Evolutionary conservation across 169 alveolate genomes (phyloP).

Genomic region (Perkinsus marinus): DNA sequence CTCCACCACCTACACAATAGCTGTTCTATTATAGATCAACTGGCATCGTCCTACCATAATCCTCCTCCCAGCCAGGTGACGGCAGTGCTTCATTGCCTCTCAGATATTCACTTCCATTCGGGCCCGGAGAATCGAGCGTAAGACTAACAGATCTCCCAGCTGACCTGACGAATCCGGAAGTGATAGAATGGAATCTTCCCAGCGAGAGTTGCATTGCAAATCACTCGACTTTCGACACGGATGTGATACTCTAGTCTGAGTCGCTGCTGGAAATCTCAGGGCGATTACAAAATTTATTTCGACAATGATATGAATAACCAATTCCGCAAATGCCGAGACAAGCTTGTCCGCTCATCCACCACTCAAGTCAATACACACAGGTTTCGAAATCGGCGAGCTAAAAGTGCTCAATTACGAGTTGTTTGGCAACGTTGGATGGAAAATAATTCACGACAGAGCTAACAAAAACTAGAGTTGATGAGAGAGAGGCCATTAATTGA

Average conservation of each 20-base stretch:
- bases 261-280: no score
- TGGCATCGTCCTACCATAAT: neutral
- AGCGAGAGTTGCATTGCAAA: neutral
- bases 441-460: no score
- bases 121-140: no score
- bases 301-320: no score
- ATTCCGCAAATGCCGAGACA: no score
- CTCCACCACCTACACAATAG: neutral
- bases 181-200: neutral
- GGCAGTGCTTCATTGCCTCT: neutral
- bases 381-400: no score
- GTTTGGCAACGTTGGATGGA: no score
- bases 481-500: neutral
- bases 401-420: no score
- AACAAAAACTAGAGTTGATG: neutral
- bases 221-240: neutral
- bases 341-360: no score
- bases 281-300: no score
- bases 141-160: neutral
- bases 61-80: neutral
- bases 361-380: no score
- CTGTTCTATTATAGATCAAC: neutral
- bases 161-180: neutral
- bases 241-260: neutral
- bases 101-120: neutral